phyloP scores from a whole-genome alignment of 2,329 filamentous ascomycete species.

The Cyclaneusma minus region DNA sequence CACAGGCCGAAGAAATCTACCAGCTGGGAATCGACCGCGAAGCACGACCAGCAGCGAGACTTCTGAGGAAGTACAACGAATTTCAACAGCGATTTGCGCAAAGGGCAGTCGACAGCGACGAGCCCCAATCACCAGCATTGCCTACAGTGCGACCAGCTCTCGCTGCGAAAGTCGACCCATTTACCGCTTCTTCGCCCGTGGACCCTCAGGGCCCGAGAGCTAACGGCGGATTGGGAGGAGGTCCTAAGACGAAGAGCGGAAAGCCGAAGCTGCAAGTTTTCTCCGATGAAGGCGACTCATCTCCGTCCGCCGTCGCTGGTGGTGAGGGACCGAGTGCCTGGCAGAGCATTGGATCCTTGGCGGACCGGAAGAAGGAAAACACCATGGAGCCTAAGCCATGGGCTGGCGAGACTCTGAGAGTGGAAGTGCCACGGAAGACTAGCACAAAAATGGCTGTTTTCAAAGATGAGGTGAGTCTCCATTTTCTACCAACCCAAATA shows the following conservation, averaged over 20 bases:
- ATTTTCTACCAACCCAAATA: slow-evolving; percentile 17
- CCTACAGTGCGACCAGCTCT: slow-evolving; percentile 71
- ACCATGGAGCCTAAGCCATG: slow-evolving; percentile 72
- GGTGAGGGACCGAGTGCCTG: slow-evolving; percentile 54
- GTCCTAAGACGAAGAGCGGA: slow-evolving; percentile 42
- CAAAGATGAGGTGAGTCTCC: slow-evolving; percentile 77
- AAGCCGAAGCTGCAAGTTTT: slow-evolving; percentile 84
- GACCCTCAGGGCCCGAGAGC: slow-evolving; percentile 52
- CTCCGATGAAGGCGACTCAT: slow-evolving; percentile 53
- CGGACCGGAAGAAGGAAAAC: slow-evolving; percentile 91
- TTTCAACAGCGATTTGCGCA: slow-evolving; percentile 71
- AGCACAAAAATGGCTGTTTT: slow-evolving; percentile 81
- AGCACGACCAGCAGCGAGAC: slow-evolving; percentile 64
- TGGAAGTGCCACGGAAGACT: slow-evolving; percentile 58
- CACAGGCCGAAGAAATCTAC: slow-evolving; percentile 88
- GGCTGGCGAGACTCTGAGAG: slow-evolving; percentile 82
- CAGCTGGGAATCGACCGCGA: slow-evolving; percentile 78
- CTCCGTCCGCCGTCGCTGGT: slow-evolving; percentile 37
- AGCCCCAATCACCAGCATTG: slow-evolving; percentile 74
- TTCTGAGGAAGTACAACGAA: slow-evolving; percentile 81
- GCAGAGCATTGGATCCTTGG: slow-evolving; percentile 79
- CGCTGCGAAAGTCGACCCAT: slow-evolving; percentile 75
- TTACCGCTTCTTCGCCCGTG: slow-evolving; percentile 39
- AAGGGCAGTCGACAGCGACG: slow-evolving; percentile 41
- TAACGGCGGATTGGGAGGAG: slow-evolving; percentile 28